These are phyloP conservation scores for Diospyros kaki DNA, from an alignment of 148 eudicot species.

Conservation along the genomic window DNA sequence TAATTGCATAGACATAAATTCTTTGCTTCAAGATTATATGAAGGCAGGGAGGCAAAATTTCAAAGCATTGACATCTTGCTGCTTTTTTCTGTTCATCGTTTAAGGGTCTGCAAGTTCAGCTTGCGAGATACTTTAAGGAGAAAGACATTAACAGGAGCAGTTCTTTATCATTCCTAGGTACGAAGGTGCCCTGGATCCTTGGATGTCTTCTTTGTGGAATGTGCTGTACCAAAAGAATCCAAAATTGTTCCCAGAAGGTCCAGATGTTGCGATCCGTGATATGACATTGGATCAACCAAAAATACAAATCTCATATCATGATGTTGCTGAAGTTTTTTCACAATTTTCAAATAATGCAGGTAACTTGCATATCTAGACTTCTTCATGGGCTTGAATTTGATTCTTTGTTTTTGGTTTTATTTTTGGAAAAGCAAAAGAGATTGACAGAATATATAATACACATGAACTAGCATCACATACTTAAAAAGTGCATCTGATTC, in stretches of 20 bases:
- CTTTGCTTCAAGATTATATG: too few relatives aligned
- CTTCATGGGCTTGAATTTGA: background rate
- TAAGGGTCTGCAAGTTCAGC: too few relatives aligned
- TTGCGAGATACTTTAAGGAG: too few relatives aligned
- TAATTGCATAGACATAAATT: too few relatives aligned
- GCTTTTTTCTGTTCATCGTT: too few relatives aligned
- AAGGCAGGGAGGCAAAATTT: too few relatives aligned
- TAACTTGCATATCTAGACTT: conserved; percentile 24
- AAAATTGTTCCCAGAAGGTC: conserved; percentile 61
- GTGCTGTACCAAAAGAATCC: conserved; percentile 48
- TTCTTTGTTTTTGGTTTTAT: too few relatives aligned
- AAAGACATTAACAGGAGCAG: conserved; percentile 8
- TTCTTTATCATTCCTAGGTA: conserved; percentile 43
- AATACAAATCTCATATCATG: conserved; percentile 55
- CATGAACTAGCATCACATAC: too few relatives aligned
- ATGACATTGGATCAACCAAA: conserved; percentile 51
- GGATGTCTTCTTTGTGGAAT: conserved; percentile 85
- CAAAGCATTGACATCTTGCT: too few relatives aligned
- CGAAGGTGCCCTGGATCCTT: conserved; percentile 97
- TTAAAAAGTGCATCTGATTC: too few relatives aligned
- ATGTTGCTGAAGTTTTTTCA: conserved; percentile 25
- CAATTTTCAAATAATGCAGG: conserved; percentile 40
- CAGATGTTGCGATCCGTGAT: conserved; percentile 40
- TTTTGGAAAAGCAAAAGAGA: too few relatives aligned
- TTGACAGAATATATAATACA: too few relatives aligned